A percentile compares a stretch with the other conserved stretches of the same genome.
Evolutionary conservation across 108 stramenopile species (phyloP).

Genomic region (Chaetoceros muelleri): DNA sequence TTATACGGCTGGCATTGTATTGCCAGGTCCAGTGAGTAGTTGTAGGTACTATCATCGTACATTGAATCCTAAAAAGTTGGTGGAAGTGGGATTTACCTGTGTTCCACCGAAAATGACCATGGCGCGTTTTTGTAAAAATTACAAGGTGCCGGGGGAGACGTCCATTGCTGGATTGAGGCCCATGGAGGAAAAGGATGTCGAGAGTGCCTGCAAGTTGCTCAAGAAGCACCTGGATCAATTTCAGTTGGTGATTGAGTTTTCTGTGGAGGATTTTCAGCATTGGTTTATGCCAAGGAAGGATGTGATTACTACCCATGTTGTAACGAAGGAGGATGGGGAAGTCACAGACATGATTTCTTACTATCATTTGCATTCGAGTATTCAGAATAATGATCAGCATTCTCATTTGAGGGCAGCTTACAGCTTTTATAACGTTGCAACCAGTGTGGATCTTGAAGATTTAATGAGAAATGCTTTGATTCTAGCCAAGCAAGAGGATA

Average conservation of each 20-base stretch:
- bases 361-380: conserved; percentile 91
- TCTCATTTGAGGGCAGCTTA: conserved; percentile 87
- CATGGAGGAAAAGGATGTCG: conserved; percentile 78
- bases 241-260: conserved; percentile 67
- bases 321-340: conserved; percentile 35
- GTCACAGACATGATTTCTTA: conserved; percentile 87
- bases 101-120: conserved; percentile 86
- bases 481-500: conserved; percentile 62
- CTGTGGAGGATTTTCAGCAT: conserved; percentile 85
- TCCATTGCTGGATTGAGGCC: conserved; percentile 36
- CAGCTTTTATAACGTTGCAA: conserved; percentile 97
- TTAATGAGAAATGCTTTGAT: conserved; percentile 94
- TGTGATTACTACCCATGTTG: conserved; percentile 90
- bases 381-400: conserved; percentile 73
- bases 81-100: conserved; percentile 88
- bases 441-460: conserved; percentile 59
- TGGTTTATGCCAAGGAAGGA: conserved; percentile 89
- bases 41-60: conserved; percentile 93
- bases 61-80: conserved; percentile 92
- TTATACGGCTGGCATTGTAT: conserved; percentile 95
- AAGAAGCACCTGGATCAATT: conserved; percentile 73
- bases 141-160: conserved; percentile 59
- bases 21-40: conserved; percentile 88
- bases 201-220: conserved; percentile 65
- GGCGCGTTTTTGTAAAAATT: conserved; percentile 84